Evolutionary conservation across 805 yeast genomes (phyloP), one percentile per base, ranked within the genome.

Genomic region (Candida berthetii): DNA sequence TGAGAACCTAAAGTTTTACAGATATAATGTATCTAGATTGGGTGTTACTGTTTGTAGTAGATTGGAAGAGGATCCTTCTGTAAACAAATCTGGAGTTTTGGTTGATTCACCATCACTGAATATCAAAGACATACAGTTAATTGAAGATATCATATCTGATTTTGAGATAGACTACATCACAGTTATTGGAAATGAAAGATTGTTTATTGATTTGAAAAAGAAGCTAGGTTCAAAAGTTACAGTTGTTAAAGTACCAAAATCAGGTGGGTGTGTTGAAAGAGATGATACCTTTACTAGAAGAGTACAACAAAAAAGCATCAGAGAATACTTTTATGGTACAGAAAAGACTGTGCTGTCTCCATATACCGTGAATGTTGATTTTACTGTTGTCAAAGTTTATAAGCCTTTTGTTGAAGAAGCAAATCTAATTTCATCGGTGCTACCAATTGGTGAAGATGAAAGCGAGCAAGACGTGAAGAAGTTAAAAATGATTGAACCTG

Each of bases 241-340:
- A 4, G 51, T 61, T 3, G 57, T 90, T 14, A 84, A 82, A 50
- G 67, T 90, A 3, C 78, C 84, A 16, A 76, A 75, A 46, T 76
- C 88, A 35, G 83, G 84, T 36, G 96, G 96, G 2, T 80, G 82
- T 27, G 84, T 84, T 8, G 86, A 85, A 25, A 71, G 76, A 24
- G 91, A 84, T 44, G 91, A 82, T 41, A 67, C 76, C 11, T 88
- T 69, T 56, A 67, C 71, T 31, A 71, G 98, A 54, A 76, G 81
- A 31, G 41, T 74, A 18, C 98, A 91, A 59, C 87, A 89, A 52
- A 72, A 77, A 34, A 68, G 82, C 5, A 88, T 91, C 41, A 79
- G 80, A 55, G 95, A 90, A 55, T 93, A 93, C 60, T 93, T 93
- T 54, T 88, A 93, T 56, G 99, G 99, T 2, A 74, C 75, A 6